Evolutionary conservation across 345 rosid species (phyloP).

Genomic region (Eucalyptus virginea): DNA sequence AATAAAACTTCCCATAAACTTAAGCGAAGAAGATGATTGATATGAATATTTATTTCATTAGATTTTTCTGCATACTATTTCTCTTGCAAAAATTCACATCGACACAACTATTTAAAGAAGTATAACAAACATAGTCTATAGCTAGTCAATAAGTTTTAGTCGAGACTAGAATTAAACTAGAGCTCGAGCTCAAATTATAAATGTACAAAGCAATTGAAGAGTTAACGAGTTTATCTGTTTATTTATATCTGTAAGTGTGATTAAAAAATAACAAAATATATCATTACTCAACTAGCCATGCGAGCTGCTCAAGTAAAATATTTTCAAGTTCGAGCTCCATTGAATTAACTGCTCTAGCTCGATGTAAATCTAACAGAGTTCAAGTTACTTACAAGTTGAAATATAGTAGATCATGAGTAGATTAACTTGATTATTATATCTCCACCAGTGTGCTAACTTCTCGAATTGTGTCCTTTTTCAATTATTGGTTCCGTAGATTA

Average conservation of each 20-base stretch:
- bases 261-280: neutral
- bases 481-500: neutral
- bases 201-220: neutral
- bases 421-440: neutral
- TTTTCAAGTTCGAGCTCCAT: neutral
- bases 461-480: neutral
- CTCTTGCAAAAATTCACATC: neutral
- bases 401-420: neutral
- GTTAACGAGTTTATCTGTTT: neutral
- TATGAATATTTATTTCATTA: neutral
- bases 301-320: neutral
- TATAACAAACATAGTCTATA: neutral
- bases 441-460: neutral
- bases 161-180: neutral
- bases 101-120: neutral
- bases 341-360: neutral
- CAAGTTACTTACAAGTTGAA: neutral
- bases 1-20: neutral
- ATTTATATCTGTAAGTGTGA: neutral
- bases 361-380: neutral
- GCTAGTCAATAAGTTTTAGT: neutral
- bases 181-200: neutral
- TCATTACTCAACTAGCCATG: neutral
- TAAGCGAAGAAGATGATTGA: neutral
- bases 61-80: neutral